Evolutionary conservation across 1,284 basidiomycete genomes (phyloP), one percentile per base, ranked within the genome.

Genomic region (Ustilago vetiveriae): DNA sequence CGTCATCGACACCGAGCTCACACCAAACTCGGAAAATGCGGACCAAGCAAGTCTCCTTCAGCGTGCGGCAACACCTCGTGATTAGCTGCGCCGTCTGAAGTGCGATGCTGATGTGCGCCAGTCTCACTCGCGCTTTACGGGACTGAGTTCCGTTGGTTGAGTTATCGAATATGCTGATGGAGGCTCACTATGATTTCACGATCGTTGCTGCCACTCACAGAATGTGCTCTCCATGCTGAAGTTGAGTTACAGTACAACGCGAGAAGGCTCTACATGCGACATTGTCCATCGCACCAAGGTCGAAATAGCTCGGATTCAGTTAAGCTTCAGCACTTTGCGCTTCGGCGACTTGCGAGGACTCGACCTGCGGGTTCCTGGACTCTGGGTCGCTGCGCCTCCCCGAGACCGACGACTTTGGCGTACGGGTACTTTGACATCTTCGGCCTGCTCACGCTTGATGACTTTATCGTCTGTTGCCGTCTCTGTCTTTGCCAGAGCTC

Each of bases 371-470:
- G 54, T 46, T 19, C 58, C 63, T 3, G 27, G 35, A 17, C 48
- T 58, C 37, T 46, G 45, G 16, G 49, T 44, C n/a, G 14, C 33
- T 4, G 41, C 30, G 14, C 46, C 51, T 19, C 50, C 50, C 16
- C 48, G 54, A 9, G 65, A 59, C 33, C 65, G 49, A 41, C 65
- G 45, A 37, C 65, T 62, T 14, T 58, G 58, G n/a, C 58, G 65
- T 27, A 54, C 41, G 32, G 26, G 44, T 19, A 30, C 23, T 27
- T 66, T 66, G 22, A 33, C 39, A 14, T 35, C 45, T 16, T 39
- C 55, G 7, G 23, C 26, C 19, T 54, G 37, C 13, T 58, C 46
- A 16, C 13, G 32, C 13, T 49, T 46, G 13, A 39, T 14, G 11
- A 41, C 39, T n/a, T 24, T 49, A 16, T 42, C 54, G 37, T 21